Evolutionary conservation across 345 rosid species (phyloP), one percentile per base, ranked within the genome.

Genomic region (thale cress (Arabidopsis thaliana)): DNA sequence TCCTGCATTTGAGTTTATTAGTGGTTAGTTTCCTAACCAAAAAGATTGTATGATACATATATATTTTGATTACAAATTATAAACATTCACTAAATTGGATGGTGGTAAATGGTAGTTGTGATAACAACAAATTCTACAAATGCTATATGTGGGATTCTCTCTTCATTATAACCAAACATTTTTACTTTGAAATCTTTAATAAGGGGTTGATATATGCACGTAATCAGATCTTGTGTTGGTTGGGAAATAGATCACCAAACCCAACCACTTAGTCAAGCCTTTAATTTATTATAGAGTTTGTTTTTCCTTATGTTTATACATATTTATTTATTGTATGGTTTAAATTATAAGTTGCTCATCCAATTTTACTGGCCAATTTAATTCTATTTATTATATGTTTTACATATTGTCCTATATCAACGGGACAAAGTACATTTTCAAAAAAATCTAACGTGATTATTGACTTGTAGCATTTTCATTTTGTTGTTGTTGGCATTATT

Each of bases 211-310:
- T 75, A 69, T 44, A 36, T 44, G 75, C 71, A 63, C 71, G 81
- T 67, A 72, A 78, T 71, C 73, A 78, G 64, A 72, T 72, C 73
- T 51, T 7, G 80, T 34, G 81, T 78, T 78, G 11, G 81, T 72
- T 78, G 81, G 63, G 73, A 72, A 71, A 65, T 78, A 66, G 81
- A 78, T 78, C 78, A 72, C 81, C 81, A 65, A 77, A 78, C 81
- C 73, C 81, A 78, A 78, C 81, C 24, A 78, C 81, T 78, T 78
- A 65, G 73, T 71, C 78, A 48, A 59, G 74, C 81, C 34, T 59
- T 59, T 25, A 51, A 48, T 57, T 59, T 49, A 23, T 60, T 50
- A n/a, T 50, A 60, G 60, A 34, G 9, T 55, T 53, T 44, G 30
- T 22, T 16, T 37, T 53, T n/a, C 34, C 52, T 52, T 7, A 56